Conservation (phyloP, 176 grass and related monocot species). For the Bromus sterilis region DNA sequence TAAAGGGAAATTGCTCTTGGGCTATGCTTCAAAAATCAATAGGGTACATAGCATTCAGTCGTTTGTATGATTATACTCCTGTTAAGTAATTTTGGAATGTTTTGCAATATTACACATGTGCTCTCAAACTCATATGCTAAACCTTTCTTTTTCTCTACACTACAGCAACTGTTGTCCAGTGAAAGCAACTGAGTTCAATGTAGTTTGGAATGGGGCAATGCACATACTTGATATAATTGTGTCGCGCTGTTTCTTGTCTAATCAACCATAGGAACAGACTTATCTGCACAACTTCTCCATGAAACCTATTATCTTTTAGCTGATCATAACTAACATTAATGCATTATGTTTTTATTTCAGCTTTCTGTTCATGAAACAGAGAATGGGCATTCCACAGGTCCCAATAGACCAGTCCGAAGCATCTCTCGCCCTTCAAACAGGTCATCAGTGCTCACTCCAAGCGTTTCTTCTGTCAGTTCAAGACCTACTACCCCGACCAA, state of each 20-base stretch:
- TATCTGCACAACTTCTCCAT: not conserved
- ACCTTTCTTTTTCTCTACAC: not conserved
- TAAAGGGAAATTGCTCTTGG: not conserved
- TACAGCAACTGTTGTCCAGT: not conserved
- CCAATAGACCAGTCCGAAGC: constrained; percentile 55
- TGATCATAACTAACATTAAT: constrained; percentile 20
- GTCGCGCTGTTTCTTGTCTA: not conserved
- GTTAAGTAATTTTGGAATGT: not conserved
- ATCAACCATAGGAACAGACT: not conserved
- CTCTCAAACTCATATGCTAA: not conserved
- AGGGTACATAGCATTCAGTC: not conserved
- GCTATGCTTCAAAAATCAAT: not conserved
- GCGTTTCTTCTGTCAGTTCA: constrained; percentile 53
- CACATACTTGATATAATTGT: not conserved
- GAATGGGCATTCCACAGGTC: constrained; percentile 45
- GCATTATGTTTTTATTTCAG: constrained; percentile 45
- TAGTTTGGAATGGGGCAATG: not conserved
- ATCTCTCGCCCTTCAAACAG: constrained; percentile 57
- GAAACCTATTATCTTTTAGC: not conserved
- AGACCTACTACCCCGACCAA: constrained; percentile 72
- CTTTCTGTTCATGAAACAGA: constrained; percentile 56
- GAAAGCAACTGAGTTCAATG: not conserved
- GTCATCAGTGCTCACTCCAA: constrained; percentile 57
- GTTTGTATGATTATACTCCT: not conserved
- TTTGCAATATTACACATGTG: not conserved